Evolutionary conservation across 306 rosid genomes (phyloP), one percentile per base, ranked within the genome.

Genomic region (Prunus salicina): DNA sequence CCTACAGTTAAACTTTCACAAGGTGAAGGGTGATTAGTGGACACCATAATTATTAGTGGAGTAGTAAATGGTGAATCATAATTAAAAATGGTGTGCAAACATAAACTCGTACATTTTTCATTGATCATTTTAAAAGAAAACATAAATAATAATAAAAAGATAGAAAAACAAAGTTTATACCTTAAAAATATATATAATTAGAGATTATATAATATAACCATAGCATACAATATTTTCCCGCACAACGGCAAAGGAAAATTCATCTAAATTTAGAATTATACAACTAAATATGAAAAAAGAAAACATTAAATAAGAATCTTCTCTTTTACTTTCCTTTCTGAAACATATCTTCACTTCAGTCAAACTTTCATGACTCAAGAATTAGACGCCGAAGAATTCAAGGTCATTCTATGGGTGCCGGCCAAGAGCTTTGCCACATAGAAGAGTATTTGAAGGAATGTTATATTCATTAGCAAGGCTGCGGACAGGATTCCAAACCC

Each of bases 361-460:
- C 96, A 91, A 86, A 71, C 88, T 74, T 80, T 89, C 87, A 84
- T 86, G 91, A 90, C 93, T 69, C 69, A 57, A 64, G 60, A 75
- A 73, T 38, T 5, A 49, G 67, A 28, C 71, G 9, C 10, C 2
- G 19, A 71, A 79, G 51, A 70, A 64, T 19, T 27, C 69, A 49
- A 4, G 8, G 22, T 20, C 19, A 50, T 14, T 46, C 80, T 82
- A 88, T 46, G 73, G 70, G 66, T 81, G 93, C 72, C 74, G 84
- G 62, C 93, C 92, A 15, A 84, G 41, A 47, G 99, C 97, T 89
- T 89, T 95, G 80, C 99, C 97, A 2, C 99, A 95, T 10, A 89
- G 85, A 24, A 95, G 79, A 58, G 64, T 96, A 67, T 92, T 95
- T 19, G 82, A 16, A 66, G 99, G 97, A 78, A 92, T 89, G 77